Conservation (phyloP, 108 stramenopile species). For the Fistulifera pelliculosa region DNA sequence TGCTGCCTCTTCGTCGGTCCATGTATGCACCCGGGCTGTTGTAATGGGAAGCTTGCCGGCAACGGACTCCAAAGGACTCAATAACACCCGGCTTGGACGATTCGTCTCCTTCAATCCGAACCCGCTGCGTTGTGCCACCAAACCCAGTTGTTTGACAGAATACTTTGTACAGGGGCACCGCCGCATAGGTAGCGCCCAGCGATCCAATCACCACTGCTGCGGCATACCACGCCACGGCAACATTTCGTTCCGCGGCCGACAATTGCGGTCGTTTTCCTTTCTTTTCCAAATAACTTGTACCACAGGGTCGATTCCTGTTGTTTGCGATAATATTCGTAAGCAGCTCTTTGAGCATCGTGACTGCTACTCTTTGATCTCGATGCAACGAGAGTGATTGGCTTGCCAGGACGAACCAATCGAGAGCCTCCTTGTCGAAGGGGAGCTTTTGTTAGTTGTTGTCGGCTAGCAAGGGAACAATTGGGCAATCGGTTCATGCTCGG, state of each 20-base stretch:
- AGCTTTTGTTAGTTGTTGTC: too few relatives aligned
- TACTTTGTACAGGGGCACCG: slow-evolving; percentile 97
- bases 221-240: slow-evolving; percentile 68
- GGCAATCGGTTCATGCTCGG: too few relatives aligned
- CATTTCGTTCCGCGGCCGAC: slow-evolving; percentile 45
- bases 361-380: too few relatives aligned
- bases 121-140: slow-evolving; percentile 94
- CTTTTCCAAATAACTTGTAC: slow-evolving; percentile 8
- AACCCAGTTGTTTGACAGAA: slow-evolving; percentile 99
- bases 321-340: slow-evolving; percentile 66
- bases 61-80: slow-evolving; percentile 15
- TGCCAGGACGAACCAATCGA: too few relatives aligned
- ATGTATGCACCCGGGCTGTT: slow-evolving; percentile 51
- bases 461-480: too few relatives aligned
- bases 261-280: slow-evolving; percentile 5
- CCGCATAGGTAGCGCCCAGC: slow-evolving; percentile 88
- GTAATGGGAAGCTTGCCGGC: slow-evolving; percentile 6
- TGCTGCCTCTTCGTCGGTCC: slow-evolving; percentile 86
- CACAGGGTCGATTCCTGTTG: slow-evolving; percentile 14
- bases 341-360: slow-evolving; percentile 25
- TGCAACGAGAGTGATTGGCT: too few relatives aligned
- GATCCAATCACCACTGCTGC: slow-evolving; percentile 72
- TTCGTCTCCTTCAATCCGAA: slow-evolving; percentile 32
- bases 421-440: too few relatives aligned
- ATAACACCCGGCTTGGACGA: slow-evolving; percentile 9